A percentile compares a stretch with the other conserved stretches of the same genome.
Evolutionary conservation across 176 grass and related monocot genomes (phyloP).

Genomic region (Musa beccarii): DNA sequence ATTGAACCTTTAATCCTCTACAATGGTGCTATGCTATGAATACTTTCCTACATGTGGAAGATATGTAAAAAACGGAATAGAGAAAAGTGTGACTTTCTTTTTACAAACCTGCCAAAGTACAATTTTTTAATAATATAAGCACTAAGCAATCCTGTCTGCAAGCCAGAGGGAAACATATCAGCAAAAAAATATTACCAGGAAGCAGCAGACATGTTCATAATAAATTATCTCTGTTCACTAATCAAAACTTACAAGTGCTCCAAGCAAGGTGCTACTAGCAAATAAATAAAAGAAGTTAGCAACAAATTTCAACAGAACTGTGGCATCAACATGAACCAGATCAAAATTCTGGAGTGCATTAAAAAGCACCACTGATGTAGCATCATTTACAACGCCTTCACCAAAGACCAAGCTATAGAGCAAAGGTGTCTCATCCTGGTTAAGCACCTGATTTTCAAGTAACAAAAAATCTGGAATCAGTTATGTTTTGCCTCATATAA

Average conservation of each 20-base stretch:
- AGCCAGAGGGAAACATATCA: conserved; percentile 9
- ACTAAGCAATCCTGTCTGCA: conserved; percentile 81
- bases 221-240: neutral
- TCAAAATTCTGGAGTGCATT: conserved; percentile 83
- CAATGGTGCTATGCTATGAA: neutral
- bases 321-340: conserved; percentile 31
- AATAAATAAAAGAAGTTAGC: conserved; percentile 75
- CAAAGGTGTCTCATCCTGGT: conserved; percentile 85
- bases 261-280: conserved; percentile 62
- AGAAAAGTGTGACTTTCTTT: neutral
- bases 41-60: neutral
- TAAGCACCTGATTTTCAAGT: conserved; percentile 48
- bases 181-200: conserved; percentile 2
- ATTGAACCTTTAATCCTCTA: neutral
- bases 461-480: neutral
- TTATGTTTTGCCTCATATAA: neutral
- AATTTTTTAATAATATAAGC: conserved; percentile 87
- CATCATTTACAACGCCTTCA: conserved; percentile 96
- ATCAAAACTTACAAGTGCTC: conserved; percentile 65
- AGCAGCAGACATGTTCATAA: neutral
- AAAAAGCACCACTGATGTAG: conserved; percentile 90
- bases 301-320: conserved; percentile 40
- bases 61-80: neutral
- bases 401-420: conserved; percentile 95
- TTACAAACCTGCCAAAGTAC: conserved; percentile 80